Evolutionary conservation across 805 yeast species (phyloP).

Genomic region (Yamadazyma insecticola): DNA sequence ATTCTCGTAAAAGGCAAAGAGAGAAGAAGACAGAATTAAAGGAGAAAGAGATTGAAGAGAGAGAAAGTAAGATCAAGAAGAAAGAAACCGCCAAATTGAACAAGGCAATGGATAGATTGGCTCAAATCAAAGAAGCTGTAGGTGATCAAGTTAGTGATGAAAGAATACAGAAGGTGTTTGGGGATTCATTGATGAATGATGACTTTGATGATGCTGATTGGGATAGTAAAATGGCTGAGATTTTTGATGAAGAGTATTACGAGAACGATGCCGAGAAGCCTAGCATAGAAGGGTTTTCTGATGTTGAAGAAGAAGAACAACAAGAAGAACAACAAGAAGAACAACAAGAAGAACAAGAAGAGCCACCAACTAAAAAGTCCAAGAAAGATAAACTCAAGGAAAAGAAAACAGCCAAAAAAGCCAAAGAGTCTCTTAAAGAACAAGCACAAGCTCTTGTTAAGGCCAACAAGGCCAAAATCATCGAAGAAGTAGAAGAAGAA

Average conservation of each 20-base stretch:
- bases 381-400: constrained; percentile 55
- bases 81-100: constrained; percentile 74
- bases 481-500: constrained; percentile 66
- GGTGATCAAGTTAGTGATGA: constrained; percentile 62
- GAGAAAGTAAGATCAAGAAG: constrained; percentile 59
- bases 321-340: constrained; percentile 14
- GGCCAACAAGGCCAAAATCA: constrained; percentile 56
- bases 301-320: constrained; percentile 14
- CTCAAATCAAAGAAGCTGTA: constrained; percentile 60
- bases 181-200: constrained; percentile 72
- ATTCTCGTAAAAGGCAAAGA: constrained; percentile 77
- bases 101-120: constrained; percentile 67
- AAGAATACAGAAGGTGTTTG: constrained; percentile 58
- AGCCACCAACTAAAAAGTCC: constrained; percentile 34
- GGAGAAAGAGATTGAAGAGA: constrained; percentile 47
- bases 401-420: constrained; percentile 56
- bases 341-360: constrained; percentile 14
- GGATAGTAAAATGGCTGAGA: constrained; percentile 80
- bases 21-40: constrained; percentile 59
- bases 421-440: constrained; percentile 55
- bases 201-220: constrained; percentile 90
- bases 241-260: constrained; percentile 83
- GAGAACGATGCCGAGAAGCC: constrained; percentile 41
- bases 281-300: constrained; percentile 18
- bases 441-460: constrained; percentile 79